phyloP scores from a whole-genome alignment of 768 basidiomycete species.

The Trametes coccinea region DNA sequence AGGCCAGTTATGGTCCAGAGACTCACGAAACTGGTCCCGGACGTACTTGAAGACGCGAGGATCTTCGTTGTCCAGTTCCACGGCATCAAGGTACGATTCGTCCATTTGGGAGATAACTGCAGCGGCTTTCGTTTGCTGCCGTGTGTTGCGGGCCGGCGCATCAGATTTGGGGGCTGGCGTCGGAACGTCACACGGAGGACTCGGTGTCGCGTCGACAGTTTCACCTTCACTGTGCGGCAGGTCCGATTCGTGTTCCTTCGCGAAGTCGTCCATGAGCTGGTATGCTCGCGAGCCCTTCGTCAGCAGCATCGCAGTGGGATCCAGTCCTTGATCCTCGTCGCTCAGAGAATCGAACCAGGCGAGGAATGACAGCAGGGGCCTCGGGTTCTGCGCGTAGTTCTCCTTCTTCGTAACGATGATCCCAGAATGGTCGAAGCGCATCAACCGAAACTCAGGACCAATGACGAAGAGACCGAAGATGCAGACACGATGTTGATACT shows the following conservation, averaged over 20 bases:
- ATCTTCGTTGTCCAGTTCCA: no score
- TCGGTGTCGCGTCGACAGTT: no score
- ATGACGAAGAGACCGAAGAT: conserved; percentile 12
- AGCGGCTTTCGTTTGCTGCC: background rate
- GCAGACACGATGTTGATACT: conserved; percentile 2
- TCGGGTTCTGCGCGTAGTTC: conserved; percentile 2
- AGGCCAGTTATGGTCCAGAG: background rate
- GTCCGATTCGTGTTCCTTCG: background rate
- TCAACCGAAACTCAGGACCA: background rate
- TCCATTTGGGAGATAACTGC: background rate
- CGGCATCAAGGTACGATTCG: no score
- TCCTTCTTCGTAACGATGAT: background rate
- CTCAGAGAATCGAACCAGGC: background rate
- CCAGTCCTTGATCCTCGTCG: conserved; percentile 1
- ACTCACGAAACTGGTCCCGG: background rate
- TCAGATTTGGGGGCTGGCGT: no score
- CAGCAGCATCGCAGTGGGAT: background rate
- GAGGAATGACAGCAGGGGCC: background rate
- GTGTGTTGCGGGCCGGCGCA: background rate
- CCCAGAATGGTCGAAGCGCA: conserved; percentile 5
- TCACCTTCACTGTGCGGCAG: background rate
- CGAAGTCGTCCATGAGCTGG: background rate
- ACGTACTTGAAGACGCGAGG: background rate
- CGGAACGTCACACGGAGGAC: no score
- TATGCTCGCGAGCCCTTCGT: background rate